Percentiles rank a stretch among this genome's conserved stretches.
Evolutionary conservation across 306 rosid genomes (phyloP).

Genomic region (Cicer bijugum): DNA sequence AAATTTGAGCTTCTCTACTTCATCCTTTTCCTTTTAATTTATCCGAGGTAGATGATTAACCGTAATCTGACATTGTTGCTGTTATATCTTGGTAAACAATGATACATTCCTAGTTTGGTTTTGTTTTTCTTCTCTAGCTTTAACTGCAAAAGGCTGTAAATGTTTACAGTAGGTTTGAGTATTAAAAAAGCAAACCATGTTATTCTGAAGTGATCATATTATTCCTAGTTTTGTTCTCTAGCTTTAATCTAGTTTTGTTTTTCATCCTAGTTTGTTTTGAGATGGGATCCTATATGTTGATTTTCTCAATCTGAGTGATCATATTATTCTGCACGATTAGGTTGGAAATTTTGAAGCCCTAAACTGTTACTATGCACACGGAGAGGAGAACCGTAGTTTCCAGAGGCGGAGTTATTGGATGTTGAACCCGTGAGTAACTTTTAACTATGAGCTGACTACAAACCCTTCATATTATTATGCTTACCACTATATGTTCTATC

Average conservation of each 20-base stretch:
- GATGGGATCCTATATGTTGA: slow-evolving; percentile 31
- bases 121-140: slow-evolving; percentile 19
- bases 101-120: slow-evolving; percentile 1
- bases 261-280: background rate
- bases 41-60: background rate
- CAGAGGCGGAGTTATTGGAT: slow-evolving; percentile 98
- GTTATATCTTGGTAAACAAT: slow-evolving; percentile 9
- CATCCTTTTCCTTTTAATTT: background rate
- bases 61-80: slow-evolving; percentile 15
- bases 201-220: no score
- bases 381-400: slow-evolving; percentile 81
- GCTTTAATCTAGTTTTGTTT: no score
- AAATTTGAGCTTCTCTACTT: slow-evolving; percentile 31
- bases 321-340: slow-evolving; percentile 54
- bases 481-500: slow-evolving; percentile 20
- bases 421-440: slow-evolving; percentile 84
- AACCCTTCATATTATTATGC: slow-evolving; percentile 30
- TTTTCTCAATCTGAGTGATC: slow-evolving; percentile 44
- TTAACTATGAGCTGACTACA: slow-evolving; percentile 36
- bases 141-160: slow-evolving; percentile 7
- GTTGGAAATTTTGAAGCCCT: slow-evolving; percentile 87
- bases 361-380: slow-evolving; percentile 97
- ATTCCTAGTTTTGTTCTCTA: no score
- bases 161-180: slow-evolving; percentile 33
- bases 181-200: slow-evolving; percentile 15